A percentile compares a stretch with the other conserved stretches of the same genome.
Conservation (phyloP, 768 basidiomycete genomes). For the Russula abietina region DNA sequence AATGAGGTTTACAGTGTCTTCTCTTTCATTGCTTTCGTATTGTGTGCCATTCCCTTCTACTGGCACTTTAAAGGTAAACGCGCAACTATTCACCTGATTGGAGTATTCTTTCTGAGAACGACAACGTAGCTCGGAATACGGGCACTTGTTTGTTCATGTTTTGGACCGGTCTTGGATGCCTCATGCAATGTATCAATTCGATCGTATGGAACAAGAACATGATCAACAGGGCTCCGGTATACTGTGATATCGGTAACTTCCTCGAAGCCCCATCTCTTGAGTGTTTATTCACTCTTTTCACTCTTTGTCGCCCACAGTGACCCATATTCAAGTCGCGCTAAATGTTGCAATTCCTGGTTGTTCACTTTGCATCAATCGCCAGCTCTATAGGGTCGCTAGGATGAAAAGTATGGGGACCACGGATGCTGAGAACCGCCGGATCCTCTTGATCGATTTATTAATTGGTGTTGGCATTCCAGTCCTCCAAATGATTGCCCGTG, state of each 20-base stretch:
- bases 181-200: constrained; percentile 49
- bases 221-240: constrained; percentile 41
- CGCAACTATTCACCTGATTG: no score
- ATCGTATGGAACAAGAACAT: constrained; percentile 62
- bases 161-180: constrained; percentile 44
- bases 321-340: constrained; percentile 34
- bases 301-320: constrained; percentile 30
- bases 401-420: constrained; percentile 31
- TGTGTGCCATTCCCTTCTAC: no score
- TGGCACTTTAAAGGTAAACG: no score
- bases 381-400: constrained; percentile 42
- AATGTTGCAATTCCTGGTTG: constrained; percentile 36
- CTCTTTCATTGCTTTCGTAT: no score
- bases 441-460: constrained; percentile 15
- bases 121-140: constrained; percentile 50
- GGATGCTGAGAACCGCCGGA: not conserved
- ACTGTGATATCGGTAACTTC: constrained; percentile 53
- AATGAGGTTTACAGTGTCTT: no score
- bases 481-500: constrained; percentile 3
- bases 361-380: constrained; percentile 43
- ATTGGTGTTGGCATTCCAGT: constrained; percentile 29
- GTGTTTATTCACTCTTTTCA: not conserved
- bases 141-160: constrained; percentile 68
- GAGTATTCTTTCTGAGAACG: not conserved
- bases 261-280: not conserved